These are phyloP conservation scores for Cystobasidium tubakii DNA, from an alignment of 768 basidiomycete genomes.

Conservation along the genomic window DNA sequence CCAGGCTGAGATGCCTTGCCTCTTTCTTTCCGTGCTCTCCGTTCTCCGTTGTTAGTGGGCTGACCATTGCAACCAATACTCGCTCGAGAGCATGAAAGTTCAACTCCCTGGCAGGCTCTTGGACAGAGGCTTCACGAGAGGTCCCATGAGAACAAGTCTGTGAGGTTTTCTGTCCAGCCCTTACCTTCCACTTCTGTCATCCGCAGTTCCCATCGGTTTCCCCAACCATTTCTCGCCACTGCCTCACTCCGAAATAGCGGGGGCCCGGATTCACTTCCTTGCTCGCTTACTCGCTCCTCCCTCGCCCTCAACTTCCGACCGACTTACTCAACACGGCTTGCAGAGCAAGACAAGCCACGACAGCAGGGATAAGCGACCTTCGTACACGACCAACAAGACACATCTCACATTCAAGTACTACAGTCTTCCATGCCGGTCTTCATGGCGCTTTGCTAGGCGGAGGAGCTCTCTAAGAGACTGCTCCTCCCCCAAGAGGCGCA, in stretches of 20 bases:
- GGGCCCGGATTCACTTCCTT: background rate
- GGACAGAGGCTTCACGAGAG: too few relatives aligned
- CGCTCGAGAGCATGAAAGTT: too few relatives aligned
- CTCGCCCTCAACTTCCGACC: background rate
- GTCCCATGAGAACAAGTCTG: too few relatives aligned
- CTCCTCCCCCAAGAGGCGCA: slow-evolving; percentile 14
- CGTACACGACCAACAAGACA: background rate
- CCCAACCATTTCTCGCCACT: slow-evolving; percentile 12
- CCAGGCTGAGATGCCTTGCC: too few relatives aligned
- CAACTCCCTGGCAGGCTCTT: too few relatives aligned
- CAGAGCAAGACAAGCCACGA: background rate
- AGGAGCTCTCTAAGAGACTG: slow-evolving; percentile 3
- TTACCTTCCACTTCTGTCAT: too few relatives aligned
- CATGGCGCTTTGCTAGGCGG: slow-evolving; percentile 35
- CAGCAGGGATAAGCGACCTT: too few relatives aligned
- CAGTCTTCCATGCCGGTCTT: slow-evolving; percentile 24
- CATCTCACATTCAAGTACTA: background rate
- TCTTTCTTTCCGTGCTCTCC: too few relatives aligned
- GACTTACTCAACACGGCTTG: background rate
- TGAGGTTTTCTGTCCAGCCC: too few relatives aligned
- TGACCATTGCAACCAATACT: too few relatives aligned
- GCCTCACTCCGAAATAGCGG: background rate
- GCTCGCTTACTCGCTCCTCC: background rate
- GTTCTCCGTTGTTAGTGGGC: too few relatives aligned
- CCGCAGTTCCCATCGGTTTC: background rate